Base-by-base conservation (phyloP, 768 basidiomycete genomes). In the Amanita rubescens region DNA sequence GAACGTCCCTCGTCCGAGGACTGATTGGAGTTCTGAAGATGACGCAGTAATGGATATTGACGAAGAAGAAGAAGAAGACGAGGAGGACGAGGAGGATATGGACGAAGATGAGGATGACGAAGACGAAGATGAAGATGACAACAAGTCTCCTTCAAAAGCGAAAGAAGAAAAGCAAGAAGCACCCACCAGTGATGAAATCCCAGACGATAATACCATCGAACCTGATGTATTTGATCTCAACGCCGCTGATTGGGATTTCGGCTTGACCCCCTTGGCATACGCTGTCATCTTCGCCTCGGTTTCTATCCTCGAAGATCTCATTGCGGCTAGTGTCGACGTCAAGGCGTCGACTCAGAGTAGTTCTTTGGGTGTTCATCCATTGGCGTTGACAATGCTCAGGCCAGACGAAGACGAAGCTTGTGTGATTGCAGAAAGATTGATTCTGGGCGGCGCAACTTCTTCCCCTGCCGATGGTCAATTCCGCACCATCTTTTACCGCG, bases 151-250 rank as follows among this genome's bases (percentile, higher is more conserved):
- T 19, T 14, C 17, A 11, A 49, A 62, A 22, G 55, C 64, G 41
- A 55, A 54, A 33, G 59, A 55, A 17, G 47, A 58, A n/a, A n/a
- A n/a, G n/a, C n/a, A n/a, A 45, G 49, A 56, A 19, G 59, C 58
- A 24, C 57, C 44, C 14, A 48, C 38, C 34, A 66, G 61, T 48
- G 65, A 65, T 10, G 73, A 75, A 42, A 65, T 76, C 5, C 75
- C 74, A 0, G 80, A 80, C 38, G 79, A 80, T 58, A 66, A 74
- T 5, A 64, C 68, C 3, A 74, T 78, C 43, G 66, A 67, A 32
- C 79, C 79, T 0, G 82, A 84, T 53, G 66, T 84, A 30, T 67
- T 84, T n/a, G 76, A 80, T 41, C 59, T 82, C 56, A 70, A 81
- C 42, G 67, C 69, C 1, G 51, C 70, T 0, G 82, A 84, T 61